A percentile compares a stretch with the other conserved stretches of the same genome.
phyloP scores from a whole-genome alignment of 768 basidiomycete genomes.

The Boletellus ananas region DNA sequence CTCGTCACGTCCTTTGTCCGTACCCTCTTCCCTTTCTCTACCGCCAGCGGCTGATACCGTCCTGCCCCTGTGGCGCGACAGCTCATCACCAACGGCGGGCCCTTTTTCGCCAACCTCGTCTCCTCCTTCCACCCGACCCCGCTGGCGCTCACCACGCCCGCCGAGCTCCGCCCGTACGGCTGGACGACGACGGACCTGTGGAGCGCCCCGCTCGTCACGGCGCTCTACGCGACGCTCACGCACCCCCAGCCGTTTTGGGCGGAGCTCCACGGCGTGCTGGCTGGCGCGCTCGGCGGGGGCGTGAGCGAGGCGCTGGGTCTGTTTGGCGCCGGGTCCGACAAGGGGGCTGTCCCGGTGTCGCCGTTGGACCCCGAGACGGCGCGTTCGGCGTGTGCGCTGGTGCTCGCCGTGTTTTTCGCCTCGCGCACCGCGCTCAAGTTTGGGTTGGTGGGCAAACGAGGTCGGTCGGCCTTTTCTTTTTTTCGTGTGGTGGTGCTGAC shows the following conservation, averaged over 20 bases:
- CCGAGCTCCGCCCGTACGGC: conserved; percentile 76
- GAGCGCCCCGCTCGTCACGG: conserved; percentile 77
- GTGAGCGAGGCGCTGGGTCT: too few species aligned
- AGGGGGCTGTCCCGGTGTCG: conserved; percentile 29
- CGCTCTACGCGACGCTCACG: conserved; percentile 75
- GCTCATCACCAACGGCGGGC: conserved; percentile 75
- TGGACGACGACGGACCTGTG: conserved; percentile 86
- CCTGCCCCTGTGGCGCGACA: conserved; percentile 27
- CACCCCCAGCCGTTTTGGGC: conserved; percentile 86
- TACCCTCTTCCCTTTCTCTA: neutral
- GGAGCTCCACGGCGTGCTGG: conserved; percentile 48
- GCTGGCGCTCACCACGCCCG: conserved; percentile 66
- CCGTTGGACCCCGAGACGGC: conserved; percentile 62
- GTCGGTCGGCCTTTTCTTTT: conserved; percentile 5
- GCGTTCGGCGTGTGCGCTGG: conserved; percentile 64
- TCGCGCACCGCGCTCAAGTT: conserved; percentile 67
- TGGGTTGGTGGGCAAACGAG: conserved; percentile 21
- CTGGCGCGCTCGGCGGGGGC: conserved; percentile 41
- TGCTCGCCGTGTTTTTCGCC: conserved; percentile 60
- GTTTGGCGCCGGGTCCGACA: too few species aligned
- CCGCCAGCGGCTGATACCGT: neutral
- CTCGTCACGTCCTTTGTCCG: conserved; percentile 69
- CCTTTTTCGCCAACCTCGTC: conserved; percentile 73
- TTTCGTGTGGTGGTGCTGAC: neutral
- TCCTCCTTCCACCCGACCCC: conserved; percentile 73